Evolutionary conservation across 2,329 filamentous ascomycete species (phyloP), one percentile per base, ranked within the genome.

Genomic region (Trichoderma citrinoviride): DNA sequence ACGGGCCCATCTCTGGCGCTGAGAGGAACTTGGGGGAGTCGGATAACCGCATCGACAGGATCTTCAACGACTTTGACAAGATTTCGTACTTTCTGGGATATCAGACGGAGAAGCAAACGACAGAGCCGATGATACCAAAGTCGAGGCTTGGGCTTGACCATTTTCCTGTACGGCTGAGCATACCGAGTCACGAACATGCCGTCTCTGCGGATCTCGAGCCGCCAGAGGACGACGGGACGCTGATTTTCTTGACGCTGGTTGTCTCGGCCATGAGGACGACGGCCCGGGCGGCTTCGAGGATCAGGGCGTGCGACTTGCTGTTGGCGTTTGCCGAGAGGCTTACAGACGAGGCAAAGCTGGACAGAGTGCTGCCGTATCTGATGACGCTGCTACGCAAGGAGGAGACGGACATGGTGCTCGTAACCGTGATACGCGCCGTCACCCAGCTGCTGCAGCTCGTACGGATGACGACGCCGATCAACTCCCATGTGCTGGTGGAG

Each of bases 61-160:
- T 99, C 0, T 98, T 91, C 73, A 87, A 91, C 70, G 95, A 99
- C 73, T 98, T 97, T 77, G 95, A 99, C 76, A 99, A 98, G 76
- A 97, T 99, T 60, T 93, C 94, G 0, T 96, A 96, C 73, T 96
- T 97, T 65, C 83, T 99, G 1, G 93, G 92, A 15, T 92, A 92
- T 67, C 85, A 92, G 66, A 81, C 87, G 49, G 82, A 82, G 46
- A 77, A 79, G 52, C 72, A 77, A 37, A 69, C 66, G 4, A 69
- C 72, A 2, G 72, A 76, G 15, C 69, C 73, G 12, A 43, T 71
- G 15, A 66, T 67, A n/a, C 64, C 68, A 15, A 65, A 70, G 6
- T 72, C 77, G 1, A 79, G 82, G 46, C 80, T 87, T 8, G 84
- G 82, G 2, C 77, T 87, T 19, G 83, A 84, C 2, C 81, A 92